Conservation (phyloP, 1,139 yeast species). For the Blastobotrys indianensis region DNA sequence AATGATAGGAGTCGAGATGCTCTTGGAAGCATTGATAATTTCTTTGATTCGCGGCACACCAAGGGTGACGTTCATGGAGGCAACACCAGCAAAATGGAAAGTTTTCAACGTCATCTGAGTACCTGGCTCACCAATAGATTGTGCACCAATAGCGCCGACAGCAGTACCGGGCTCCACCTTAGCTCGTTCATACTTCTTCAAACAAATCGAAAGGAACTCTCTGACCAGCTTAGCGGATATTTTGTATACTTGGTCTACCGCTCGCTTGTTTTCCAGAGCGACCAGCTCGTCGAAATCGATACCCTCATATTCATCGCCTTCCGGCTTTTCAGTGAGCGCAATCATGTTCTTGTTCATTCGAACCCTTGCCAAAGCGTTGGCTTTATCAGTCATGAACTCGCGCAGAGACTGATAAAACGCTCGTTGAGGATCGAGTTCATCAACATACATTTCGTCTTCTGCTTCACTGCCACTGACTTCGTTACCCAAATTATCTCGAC, state of each 20-base stretch:
- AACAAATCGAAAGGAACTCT: slow-evolving; percentile 70
- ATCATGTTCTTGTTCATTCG: slow-evolving; percentile 52
- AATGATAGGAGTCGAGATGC: slow-evolving; percentile 93
- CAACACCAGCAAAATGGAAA: slow-evolving; percentile 99
- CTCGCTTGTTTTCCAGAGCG: slow-evolving; percentile 35
- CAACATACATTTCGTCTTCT: slow-evolving; percentile 43
- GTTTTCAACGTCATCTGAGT: slow-evolving; percentile 98
- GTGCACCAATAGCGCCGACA: slow-evolving; percentile 99
- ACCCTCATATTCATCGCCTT: slow-evolving; percentile 32
- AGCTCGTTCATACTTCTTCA: slow-evolving; percentile 79
- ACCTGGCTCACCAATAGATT: slow-evolving; percentile 98
- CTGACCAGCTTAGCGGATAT: slow-evolving; percentile 56
- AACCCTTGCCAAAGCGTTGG: slow-evolving; percentile 48
- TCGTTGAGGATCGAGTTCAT: slow-evolving; percentile 81
- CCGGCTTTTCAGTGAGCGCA: slow-evolving; percentile 41
- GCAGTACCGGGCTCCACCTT: slow-evolving; percentile 99
- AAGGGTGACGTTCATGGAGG: slow-evolving; percentile 95
- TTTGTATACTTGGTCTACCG: slow-evolving; percentile 69
- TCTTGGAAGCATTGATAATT: slow-evolving; percentile 93
- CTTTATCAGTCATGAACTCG: slow-evolving; percentile 54
- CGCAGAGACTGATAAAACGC: slow-evolving; percentile 71
- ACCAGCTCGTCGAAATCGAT: slow-evolving; percentile 45
- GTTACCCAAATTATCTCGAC: slow-evolving; percentile 74
- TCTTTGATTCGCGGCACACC: slow-evolving; percentile 99
- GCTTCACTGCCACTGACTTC: slow-evolving; percentile 41